Percentiles rank a stretch among this genome's conserved stretches.
These are phyloP conservation scores for Populus deltoides DNA, from an alignment of 345 rosid genomes.

Conservation along the genomic window DNA sequence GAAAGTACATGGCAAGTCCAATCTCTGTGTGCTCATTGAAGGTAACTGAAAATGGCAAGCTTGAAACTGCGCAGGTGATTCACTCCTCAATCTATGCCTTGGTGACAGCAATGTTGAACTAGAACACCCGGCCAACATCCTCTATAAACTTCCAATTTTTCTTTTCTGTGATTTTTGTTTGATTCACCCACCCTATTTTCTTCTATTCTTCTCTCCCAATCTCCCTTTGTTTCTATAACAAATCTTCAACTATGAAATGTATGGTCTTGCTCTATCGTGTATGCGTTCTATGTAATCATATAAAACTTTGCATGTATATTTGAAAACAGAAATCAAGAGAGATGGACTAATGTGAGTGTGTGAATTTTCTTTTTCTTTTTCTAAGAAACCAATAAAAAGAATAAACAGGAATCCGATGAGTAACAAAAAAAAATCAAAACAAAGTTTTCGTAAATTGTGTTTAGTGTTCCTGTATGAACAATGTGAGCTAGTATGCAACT, in stretches of 20 bases:
- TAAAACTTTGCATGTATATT: constrained; percentile 24
- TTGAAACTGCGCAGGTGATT: constrained; percentile 74
- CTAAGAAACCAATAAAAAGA: constrained; percentile 24
- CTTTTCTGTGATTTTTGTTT: constrained; percentile 11
- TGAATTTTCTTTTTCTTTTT: constrained; percentile 21
- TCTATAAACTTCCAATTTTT: constrained; percentile 50
- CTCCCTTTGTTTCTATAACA: constrained; percentile 36
- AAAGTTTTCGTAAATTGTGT: constrained; percentile 8
- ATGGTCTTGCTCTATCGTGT: constrained; percentile 20
- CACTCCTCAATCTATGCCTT: constrained; percentile 94
- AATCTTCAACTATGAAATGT: constrained; percentile 23
- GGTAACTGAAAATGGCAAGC: constrained; percentile 75
- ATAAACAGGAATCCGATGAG: constrained; percentile 76
- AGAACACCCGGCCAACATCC: constrained; percentile 99
- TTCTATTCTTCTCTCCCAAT: constrained; percentile 29
- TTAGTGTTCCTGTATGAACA: constrained; percentile 44
- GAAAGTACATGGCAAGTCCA: constrained; percentile 86
- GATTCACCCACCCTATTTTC: constrained; percentile 50
- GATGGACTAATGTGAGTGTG: constrained; percentile 48
- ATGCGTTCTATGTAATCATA: constrained; percentile 13
- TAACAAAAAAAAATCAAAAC: constrained; percentile 26
- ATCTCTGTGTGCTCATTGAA: constrained; percentile 94
- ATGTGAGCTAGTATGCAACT: constrained; percentile 7
- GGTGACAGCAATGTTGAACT: constrained; percentile 96
- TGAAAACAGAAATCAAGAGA: constrained; percentile 39